Evolutionary conservation across 805 yeast species (phyloP), one percentile per base, ranked within the genome.

Genomic region (Hanseniaspora pseudoguilliermondii): DNA sequence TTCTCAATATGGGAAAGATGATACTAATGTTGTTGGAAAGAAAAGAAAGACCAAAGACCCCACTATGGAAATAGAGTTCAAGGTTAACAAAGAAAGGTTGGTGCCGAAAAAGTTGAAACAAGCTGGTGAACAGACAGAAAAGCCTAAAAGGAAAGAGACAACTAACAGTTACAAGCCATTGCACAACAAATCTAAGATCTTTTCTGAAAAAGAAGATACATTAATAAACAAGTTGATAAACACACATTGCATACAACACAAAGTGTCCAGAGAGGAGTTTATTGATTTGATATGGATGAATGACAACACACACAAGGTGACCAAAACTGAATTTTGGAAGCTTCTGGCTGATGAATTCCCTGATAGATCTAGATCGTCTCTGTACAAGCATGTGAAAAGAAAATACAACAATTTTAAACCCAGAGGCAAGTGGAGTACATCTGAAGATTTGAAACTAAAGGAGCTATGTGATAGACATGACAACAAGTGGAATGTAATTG

Each of bases 311-410:
- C 88, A 86, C 69, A 97, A 91, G 68, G 83, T 79, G 60, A 20
- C 50, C 16, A 53, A 53, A 39, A 53, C 56, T 5, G 18, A n/a
- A 11, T 88, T 90, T 64, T 90, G 97, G 97, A 95, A 86, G 59
- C 73, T 79, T 23, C 72, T 91, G 23, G 83, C 89, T 47, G 77
- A 78, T 50, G 93, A 88, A 2, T 69, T 90, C 43, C 96, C 96
- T 1, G 79, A 83, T 61, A 76, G 97, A 65, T 82, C 95, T 0
- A 75, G 96, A 49, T 95, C 96, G 0, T 84, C 95, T 2, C 80
- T 91, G 8, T 91, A 91, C 70, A 91, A 91, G 66, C 97, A 91
- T 66, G 95, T 91, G 4, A 75, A 96, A 64, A 75, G 97, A 64
- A 80, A 86, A 54, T 91, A 88, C 65, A 96, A 91, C 68, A 79